Evolutionary conservation across 1,284 basidiomycete genomes (phyloP), one percentile per base, ranked within the genome.

Genomic region (Ceratorhiza oryzae-sativae): DNA sequence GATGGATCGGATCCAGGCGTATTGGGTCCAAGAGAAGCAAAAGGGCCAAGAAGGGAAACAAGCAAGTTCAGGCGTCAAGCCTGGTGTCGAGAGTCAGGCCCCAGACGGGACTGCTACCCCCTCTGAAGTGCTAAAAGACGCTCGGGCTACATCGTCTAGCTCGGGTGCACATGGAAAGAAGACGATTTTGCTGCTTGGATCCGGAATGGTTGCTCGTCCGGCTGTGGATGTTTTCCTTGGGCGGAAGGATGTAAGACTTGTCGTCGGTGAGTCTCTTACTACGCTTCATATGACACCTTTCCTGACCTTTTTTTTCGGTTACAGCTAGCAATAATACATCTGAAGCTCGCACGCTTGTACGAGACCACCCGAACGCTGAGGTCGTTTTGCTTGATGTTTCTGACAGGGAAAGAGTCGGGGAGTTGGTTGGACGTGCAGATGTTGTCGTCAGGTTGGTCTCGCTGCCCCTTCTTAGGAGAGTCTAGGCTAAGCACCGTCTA

Each of bases 121-220:
- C 5, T n/a, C 18, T 3, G 41, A 27, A 20, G 41, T 25, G 42
- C 20, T 45, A 15, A 15, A 10, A 23, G 3, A 2, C 58, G 13
- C 39, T 30, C 3, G 12, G 5, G 27, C 60, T 13, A 32, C 18
- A n/a, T 62, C 42, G 6, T n/a, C 60, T 53, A 13, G 10, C 5
- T 56, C 65, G 23, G n/a, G n/a, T 25, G 41, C 60, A 3, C 80
- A 77, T 78, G 32, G 55, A 13, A 88, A 88, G 82, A 91, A 90
- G 81, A 88, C 84, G 75, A 85, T 96, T 0, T 81, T 98, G 32
- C 83, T 98, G 75, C 85, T 97, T 3, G 95, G 95, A 10, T 93
- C 91, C 70, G 96, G 95, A 20, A 95, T 96, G 88, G 95, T 96
- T 25, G 93, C 94, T 13, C 89, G 90, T 2, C 94, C 94, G 12